Conservation (phyloP, 2,329 filamentous ascomycete genomes). For the Aaosphaeria pasadenensis region DNA sequence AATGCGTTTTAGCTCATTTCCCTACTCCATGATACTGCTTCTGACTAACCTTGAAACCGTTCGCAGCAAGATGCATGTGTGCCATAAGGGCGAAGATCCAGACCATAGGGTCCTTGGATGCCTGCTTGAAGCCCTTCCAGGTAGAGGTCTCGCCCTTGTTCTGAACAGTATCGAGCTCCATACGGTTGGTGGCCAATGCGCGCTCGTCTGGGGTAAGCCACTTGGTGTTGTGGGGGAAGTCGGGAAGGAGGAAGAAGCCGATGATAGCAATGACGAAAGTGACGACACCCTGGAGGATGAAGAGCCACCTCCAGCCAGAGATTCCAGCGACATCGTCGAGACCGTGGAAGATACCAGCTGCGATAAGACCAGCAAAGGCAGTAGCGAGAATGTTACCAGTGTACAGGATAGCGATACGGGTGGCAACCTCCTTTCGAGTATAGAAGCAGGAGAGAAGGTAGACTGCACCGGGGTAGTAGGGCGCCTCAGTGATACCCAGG, state of each 20-base stretch:
- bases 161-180: conserved; percentile 49
- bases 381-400: conserved; percentile 43
- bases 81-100: conserved; percentile 37
- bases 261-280: conserved; percentile 32
- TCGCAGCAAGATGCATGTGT: conserved; percentile 26
- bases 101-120: conserved; percentile 48
- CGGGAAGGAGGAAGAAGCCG: conserved; percentile 42
- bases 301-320: conserved; percentile 25
- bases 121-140: conserved; percentile 50
- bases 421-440: conserved; percentile 36
- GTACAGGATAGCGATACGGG: conserved; percentile 51
- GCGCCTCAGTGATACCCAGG: conserved; percentile 42
- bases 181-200: conserved; percentile 30
- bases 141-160: conserved; percentile 44
- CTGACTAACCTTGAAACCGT: conserved; percentile 36
- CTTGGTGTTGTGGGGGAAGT: conserved; percentile 36
- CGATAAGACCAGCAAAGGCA: conserved; percentile 44
- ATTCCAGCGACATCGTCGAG: conserved; percentile 19
- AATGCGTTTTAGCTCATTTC: no score
- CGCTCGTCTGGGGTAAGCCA: conserved; percentile 48
- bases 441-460: conserved; percentile 38
- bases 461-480: conserved; percentile 35
- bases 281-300: conserved; percentile 27
- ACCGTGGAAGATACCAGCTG: conserved; percentile 32
- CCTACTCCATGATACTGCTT: no score